Evolutionary conservation across 768 basidiomycete genomes (phyloP), one percentile per base, ranked within the genome.

Genomic region (Dacryopinax spathularia): DNA sequence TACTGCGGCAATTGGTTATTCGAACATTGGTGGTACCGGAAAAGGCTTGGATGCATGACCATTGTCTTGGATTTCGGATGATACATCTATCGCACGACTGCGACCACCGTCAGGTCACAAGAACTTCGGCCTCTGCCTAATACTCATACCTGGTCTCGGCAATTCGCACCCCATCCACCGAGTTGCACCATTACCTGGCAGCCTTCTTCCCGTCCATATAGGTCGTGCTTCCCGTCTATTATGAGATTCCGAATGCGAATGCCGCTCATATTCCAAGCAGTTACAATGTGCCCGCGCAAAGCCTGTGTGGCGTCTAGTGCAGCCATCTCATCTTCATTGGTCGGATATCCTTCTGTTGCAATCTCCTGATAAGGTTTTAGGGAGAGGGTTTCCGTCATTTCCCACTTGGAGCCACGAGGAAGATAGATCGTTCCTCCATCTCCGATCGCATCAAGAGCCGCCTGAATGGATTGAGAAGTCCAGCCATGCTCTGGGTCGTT

Each of bases 41-140:
- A 60, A 70, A 70, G 7, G 67, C 69, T 62, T 70, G 69, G 29
- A 70, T 43, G 48, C 69, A 69, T 18, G 63, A 68, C 69, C 69
- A 70, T 27, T 69, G 67, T n/a, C 69, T 60, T 13, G 69, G 68
- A 35, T 70, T 62, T 5, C 67, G 63, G 39, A 70, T 59, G 27
- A 69, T 64, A 37, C 69, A 70, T 20, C 63, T 60, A 62, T 70
- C 69, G 44, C 48, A 63, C 67, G 67, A 68, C 56, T n/a, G 34
- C 13, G 7, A 33, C n/a, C n/a, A 27, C n/a, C 3, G 7, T 56
- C 25, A 56, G 48, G 15, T 29, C 20, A 56, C 13, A 10, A 22
- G 18, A 22, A 4, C 48, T 18, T 25, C 2, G 16, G 5, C 5
- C 16, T 41, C 10, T 5, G 31, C 31, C 48, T 15, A n/a, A n/a